These are phyloP conservation scores for Penicillium subrubescens DNA, from an alignment of 495 filamentous ascomycete species.

Conservation along the genomic window DNA sequence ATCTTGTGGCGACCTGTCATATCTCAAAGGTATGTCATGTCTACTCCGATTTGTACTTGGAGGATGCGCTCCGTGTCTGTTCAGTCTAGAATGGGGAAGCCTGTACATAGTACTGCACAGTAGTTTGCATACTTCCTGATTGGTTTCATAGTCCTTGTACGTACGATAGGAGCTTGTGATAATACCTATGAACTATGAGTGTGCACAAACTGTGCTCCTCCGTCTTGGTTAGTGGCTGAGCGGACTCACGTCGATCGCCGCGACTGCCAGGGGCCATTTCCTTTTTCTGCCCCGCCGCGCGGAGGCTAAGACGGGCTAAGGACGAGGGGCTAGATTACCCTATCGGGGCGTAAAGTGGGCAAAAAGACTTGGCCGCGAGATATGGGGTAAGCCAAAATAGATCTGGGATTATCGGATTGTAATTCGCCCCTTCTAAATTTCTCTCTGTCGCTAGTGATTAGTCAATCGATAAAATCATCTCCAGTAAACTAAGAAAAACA, in stretches of 20 bases:
- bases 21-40: background rate
- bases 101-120: background rate
- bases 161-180: background rate
- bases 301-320: background rate
- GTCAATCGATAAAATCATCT: background rate
- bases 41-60: background rate
- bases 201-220: background rate
- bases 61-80: background rate
- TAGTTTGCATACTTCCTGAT: background rate
- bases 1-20: background rate
- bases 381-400: constrained; percentile 2
- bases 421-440: background rate
- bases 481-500: background rate
- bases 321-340: background rate
- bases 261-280: background rate
- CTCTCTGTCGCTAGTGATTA: background rate
- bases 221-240: background rate
- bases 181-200: background rate
- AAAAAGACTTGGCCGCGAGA: background rate
- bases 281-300: background rate
- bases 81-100: background rate
- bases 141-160: background rate
- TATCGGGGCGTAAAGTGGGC: background rate
- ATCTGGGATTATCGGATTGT: background rate
- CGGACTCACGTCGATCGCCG: background rate